Base-by-base conservation (phyloP, 176 grass and related monocot species). In the Musa acuminata region DNA sequence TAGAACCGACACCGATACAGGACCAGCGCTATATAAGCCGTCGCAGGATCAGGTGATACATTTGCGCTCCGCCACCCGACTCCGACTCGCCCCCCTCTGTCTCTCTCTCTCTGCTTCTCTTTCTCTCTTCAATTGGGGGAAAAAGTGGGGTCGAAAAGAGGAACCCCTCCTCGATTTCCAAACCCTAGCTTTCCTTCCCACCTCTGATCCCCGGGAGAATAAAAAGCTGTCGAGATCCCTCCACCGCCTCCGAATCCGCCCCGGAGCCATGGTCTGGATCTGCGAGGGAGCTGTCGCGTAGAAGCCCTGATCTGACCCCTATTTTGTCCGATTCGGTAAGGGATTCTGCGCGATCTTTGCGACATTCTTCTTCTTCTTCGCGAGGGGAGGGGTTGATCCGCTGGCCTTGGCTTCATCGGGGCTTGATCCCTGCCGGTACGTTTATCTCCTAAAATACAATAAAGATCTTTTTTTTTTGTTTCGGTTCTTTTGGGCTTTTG, bases 11-110 rank as follows among this genome's bases (percentile, higher is more conserved):
- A 8, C 29, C 17, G 19, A 26, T 59, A 17, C 13, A 49, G n/a
- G 26, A 58, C 25, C 54, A 26, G 10, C 25, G 14, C 53, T n/a
- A 5, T 25, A 50, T 21, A 50, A 1, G 20, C 35, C 60, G 63
- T 48, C 48, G 48, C 67, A 69, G 16, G 29, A 51, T 4, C 67
- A 69, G 63, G 80, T 62, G 72, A 90, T 80, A 77, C 81, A 86
- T 90, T 90, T 53, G 85, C 83, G 87, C 87, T 92, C 76, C 83
- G 73, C 83, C 85, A 88, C 81, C 87, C 85, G 55, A 86, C 24
- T 27, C 49, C 19, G 55, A 86, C 24, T 27, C 49, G 29, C 20
- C 13, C 69, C 11, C 22, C 53, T 27, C 16, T 84, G 29, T 64
- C 20, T 55, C 48, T 59, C 59, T 63, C 66, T 52, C 55, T 68